Evolutionary conservation across 768 basidiomycete genomes (phyloP).

Genomic region (Kondoa malvinella): DNA sequence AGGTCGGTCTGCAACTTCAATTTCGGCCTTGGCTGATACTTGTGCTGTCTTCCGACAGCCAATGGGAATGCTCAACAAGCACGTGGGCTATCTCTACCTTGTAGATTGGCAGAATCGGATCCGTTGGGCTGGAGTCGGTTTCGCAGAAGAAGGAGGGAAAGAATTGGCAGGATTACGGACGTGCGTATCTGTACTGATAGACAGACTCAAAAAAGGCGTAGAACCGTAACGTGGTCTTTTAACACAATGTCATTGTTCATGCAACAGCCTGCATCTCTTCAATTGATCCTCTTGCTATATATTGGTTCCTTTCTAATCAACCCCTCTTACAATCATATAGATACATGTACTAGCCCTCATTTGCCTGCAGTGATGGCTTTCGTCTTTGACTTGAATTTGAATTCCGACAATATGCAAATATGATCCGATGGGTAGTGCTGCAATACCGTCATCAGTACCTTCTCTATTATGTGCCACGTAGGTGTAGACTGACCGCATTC

Average conservation of each 20-base stretch:
- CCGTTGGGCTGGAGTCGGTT: constrained; percentile 82
- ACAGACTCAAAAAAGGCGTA: constrained; percentile 6
- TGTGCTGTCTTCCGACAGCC: constrained; percentile 29
- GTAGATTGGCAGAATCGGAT: constrained; percentile 70
- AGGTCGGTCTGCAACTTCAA: constrained; percentile 32
- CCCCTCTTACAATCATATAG: too few species aligned
- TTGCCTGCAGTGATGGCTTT: too few species aligned
- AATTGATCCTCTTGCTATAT: too few species aligned
- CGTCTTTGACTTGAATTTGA: constrained; percentile 19
- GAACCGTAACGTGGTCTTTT: not conserved
- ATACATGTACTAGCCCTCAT: too few species aligned
- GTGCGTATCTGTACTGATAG: constrained; percentile 13
- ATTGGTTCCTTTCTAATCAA: too few species aligned
- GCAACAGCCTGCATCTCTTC: too few species aligned
- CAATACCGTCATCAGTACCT: not conserved
- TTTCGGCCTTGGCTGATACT: not conserved
- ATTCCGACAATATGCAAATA: constrained; percentile 23
- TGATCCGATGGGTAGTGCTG: constrained; percentile 21
- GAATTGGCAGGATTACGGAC: constrained; percentile 7
- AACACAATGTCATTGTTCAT: not conserved
- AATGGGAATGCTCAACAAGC: constrained; percentile 71
- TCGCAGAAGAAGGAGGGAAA: constrained; percentile 36
- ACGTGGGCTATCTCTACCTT: constrained; percentile 79
- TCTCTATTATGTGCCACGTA: not conserved
- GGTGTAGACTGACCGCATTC: constrained; percentile 38